These are phyloP conservation scores for Talaromyces sp. DNA, from an alignment of 2,329 filamentous ascomycete species.

Conservation along the genomic window DNA sequence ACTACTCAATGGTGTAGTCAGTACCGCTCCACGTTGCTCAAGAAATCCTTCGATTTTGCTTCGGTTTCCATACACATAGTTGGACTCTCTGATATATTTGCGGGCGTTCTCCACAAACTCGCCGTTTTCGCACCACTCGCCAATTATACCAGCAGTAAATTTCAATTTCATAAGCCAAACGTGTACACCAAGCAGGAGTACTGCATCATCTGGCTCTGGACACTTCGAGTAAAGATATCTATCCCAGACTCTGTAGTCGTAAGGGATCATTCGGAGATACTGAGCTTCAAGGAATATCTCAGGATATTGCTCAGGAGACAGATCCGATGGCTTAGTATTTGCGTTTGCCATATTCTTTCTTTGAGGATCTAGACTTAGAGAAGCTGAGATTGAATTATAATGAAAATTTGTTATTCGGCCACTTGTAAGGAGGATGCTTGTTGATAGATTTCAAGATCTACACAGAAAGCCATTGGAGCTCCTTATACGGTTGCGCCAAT, in stretches of 20 bases:
- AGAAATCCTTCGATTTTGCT: background rate
- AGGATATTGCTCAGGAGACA: background rate
- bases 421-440: background rate
- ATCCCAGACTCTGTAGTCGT: background rate
- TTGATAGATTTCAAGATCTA: background rate
- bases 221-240: background rate
- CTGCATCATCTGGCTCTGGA: background rate
- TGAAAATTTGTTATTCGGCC: background rate
- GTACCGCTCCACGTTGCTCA: background rate
- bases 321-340: background rate
- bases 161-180: background rate
- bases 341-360: background rate
- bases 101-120: background rate
- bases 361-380: background rate
- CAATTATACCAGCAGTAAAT: background rate
- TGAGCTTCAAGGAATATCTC: background rate
- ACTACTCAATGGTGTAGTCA: background rate
- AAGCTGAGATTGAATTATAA: background rate
- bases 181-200: background rate
- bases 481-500: background rate
- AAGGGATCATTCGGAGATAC: background rate
- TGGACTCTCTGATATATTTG: background rate
- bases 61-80: background rate
- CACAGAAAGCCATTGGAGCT: background rate
- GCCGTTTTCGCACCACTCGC: background rate